Evolutionary conservation across 2,329 filamentous ascomycete species (phyloP).

Genomic region (Neofusicoccum kwambonambiense): DNA sequence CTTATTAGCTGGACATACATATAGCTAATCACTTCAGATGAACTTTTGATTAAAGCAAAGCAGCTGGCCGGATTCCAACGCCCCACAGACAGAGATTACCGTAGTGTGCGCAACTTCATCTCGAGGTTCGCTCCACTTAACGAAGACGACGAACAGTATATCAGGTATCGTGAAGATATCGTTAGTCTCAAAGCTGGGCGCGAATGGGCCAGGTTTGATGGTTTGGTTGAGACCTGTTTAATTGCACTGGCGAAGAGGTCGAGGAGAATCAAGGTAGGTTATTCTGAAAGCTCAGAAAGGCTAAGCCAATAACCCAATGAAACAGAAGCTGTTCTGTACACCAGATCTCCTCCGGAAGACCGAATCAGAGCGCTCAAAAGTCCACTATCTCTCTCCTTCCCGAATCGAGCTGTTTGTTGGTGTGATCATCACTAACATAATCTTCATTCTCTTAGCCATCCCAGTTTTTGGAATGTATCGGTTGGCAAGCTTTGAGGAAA

Average conservation of each 20-base stretch:
- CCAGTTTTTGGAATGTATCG: constrained; percentile 33
- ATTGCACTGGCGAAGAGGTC: constrained; percentile 17
- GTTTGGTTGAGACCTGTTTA: constrained; percentile 25
- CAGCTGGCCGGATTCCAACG: constrained; percentile 28
- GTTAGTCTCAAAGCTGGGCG: constrained; percentile 29
- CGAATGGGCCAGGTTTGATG: constrained; percentile 34
- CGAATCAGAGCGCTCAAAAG: background rate
- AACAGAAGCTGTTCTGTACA: constrained; percentile 27
- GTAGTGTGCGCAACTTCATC: constrained; percentile 29
- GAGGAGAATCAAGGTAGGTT: constrained; percentile 9
- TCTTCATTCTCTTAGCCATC: constrained; percentile 31
- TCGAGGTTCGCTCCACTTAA: constrained; percentile 24
- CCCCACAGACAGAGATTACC: constrained; percentile 29
- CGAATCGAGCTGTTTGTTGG: constrained; percentile 31
- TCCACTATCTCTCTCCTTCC: constrained; percentile 28
- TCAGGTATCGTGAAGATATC: constrained; percentile 32
- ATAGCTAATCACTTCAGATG: constrained; percentile 15
- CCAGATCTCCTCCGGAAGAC: constrained; percentile 28
- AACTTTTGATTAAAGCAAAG: constrained; percentile 29
- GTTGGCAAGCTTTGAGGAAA: constrained; percentile 18
- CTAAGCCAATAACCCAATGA: background rate
- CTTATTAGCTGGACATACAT: no score
- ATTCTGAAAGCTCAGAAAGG: background rate
- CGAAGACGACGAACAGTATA: constrained; percentile 25
- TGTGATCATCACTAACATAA: constrained; percentile 29